Percentiles rank a stretch among this genome's conserved stretches.
Conservation (phyloP, 352 stramenopile species). For the Globisporangium nunn region DNA sequence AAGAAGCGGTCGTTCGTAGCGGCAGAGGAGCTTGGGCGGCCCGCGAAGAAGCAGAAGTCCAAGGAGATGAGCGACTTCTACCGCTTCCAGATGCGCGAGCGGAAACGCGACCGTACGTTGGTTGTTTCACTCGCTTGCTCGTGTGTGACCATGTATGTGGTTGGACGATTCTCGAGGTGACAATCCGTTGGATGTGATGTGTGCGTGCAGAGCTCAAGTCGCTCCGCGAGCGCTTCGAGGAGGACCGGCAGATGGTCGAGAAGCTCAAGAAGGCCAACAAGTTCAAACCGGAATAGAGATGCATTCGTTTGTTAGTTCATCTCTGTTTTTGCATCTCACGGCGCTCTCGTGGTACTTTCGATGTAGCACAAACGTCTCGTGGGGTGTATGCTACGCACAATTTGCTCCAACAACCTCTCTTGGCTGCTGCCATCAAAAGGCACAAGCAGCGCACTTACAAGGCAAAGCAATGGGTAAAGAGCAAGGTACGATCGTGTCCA, state of each 20-base stretch:
- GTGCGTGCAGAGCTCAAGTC: slow-evolving; percentile 60
- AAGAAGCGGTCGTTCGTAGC: slow-evolving; percentile 60
- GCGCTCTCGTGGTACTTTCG: too few species aligned
- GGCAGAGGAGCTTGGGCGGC: slow-evolving; percentile 35
- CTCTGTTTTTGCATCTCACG: too few species aligned
- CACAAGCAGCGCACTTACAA: too few species aligned
- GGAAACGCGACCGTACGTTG: slow-evolving; percentile 79
- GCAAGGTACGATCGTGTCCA: not conserved
- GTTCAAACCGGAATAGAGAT: slow-evolving; percentile 61
- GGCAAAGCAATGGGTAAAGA: too few species aligned
- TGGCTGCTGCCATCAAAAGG: too few species aligned
- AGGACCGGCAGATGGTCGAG: slow-evolving; percentile 67
- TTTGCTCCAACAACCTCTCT: too few species aligned
- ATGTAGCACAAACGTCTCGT: too few species aligned
- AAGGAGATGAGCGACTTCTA: slow-evolving; percentile 84
- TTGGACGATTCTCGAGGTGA: too few species aligned
- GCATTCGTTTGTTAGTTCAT: not conserved
- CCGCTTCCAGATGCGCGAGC: slow-evolving; percentile 81
- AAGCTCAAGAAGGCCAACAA: slow-evolving; percentile 82
- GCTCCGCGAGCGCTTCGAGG: slow-evolving; percentile 77
- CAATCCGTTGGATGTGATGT: slow-evolving; percentile 9
- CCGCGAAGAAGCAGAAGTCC: slow-evolving; percentile 77
- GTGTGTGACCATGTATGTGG: too few species aligned
- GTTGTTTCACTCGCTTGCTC: slow-evolving; percentile 20
- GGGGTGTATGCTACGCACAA: too few species aligned